Evolutionary conservation across 1,284 basidiomycete genomes (phyloP), one percentile per base, ranked within the genome.

Genomic region (Pterula multifida): DNA sequence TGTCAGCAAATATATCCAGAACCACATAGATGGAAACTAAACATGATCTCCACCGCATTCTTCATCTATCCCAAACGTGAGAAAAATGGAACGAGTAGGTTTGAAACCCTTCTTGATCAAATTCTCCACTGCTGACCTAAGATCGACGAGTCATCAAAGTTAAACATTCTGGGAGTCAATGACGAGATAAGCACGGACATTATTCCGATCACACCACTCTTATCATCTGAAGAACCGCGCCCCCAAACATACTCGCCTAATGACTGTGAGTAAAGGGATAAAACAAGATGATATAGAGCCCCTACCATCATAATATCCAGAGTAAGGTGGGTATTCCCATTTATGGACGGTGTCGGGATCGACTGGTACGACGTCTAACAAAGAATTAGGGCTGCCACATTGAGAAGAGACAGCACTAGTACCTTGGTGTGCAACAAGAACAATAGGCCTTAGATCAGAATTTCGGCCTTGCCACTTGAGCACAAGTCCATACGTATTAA

Each of bases 41-140:
- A 73, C 74, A 13, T 71, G 67, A 32, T 68, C 55, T 2, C 81
- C 79, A 23, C 71, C 68, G 2, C 68, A 61, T 63, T 88, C 85
- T 57, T 87, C 85, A 57, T 88, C 84, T 52, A 78, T 79, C n/a
- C 85, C 85, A 48, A 77, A 79, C 1, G 77, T 73, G 22, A 85
- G 65, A 21, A 86, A 67, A 36, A 87, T 64, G 0, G 70, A 68
- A 2, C 79, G 71, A 13, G 66, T 63, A 0, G 78, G 80, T 32
- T 67, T 55, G 57, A 78, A 82, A 28, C 68, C 73, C 23, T 61
- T 63, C 49, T 72, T 66, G n/a, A 83, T 60, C 2, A 83, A 63
- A 0, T 70, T 66, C 58, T 82, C 78, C 15, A 83, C 56, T 0
- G 75, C 68, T 2, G 68, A 70, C 55, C 76, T 78, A 53, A 12